Evolutionary conservation across 441 rosid genomes (phyloP).

Genomic region (Croton setiger): DNA sequence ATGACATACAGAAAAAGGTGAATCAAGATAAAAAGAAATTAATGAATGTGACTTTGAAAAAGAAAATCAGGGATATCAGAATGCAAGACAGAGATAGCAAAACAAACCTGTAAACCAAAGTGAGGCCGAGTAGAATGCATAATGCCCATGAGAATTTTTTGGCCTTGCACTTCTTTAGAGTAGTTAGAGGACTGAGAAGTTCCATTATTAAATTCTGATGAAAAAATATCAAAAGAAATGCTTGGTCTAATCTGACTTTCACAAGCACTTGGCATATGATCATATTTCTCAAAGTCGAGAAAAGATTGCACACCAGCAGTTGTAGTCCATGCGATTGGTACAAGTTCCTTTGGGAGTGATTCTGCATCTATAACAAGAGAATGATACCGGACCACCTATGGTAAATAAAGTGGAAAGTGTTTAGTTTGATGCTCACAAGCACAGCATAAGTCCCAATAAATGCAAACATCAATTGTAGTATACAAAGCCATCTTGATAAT

Average conservation of each 20-base stretch:
- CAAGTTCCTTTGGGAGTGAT: constrained; percentile 75
- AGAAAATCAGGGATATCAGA: constrained; percentile 5
- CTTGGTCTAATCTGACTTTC: constrained; percentile 30
- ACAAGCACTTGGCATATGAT: constrained; percentile 26
- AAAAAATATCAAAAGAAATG: constrained; percentile 26
- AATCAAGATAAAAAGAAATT: background rate
- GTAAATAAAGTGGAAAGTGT: background rate
- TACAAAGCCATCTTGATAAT: background rate
- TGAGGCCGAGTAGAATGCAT: constrained; percentile 91
- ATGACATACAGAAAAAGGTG: constrained; percentile 10
- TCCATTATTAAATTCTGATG: constrained; percentile 29
- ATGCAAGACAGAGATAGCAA: background rate
- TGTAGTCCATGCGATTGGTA: constrained; percentile 92
- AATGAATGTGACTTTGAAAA: background rate
- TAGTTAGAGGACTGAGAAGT: constrained; percentile 32
- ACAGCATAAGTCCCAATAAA: background rate
- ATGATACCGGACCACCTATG: constrained; percentile 94
- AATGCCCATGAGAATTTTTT: constrained; percentile 81
- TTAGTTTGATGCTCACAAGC: background rate
- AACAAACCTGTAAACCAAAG: constrained; percentile 87
- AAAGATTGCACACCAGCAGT: constrained; percentile 49
- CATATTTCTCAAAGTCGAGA: constrained; percentile 39
- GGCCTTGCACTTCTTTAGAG: constrained; percentile 26
- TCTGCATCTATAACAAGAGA: constrained; percentile 78
- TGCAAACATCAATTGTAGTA: background rate